Conservation (phyloP, 306 rosid species). For the barrel medic (Medicago truncatula) region MtrunA17r5.0-ANR NC_053049.1:45367501-45368000, state of each 20-base stretch:
- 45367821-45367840: conserved; percentile 71
- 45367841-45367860: conserved; percentile 77
- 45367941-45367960: conserved; percentile 66
- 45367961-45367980: conserved; percentile 71
- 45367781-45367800: conserved; percentile 48
- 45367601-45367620: conserved; percentile 74
- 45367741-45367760: conserved; percentile 61
- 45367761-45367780: conserved; percentile 66
- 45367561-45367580: conserved; percentile 63
- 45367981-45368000: conserved; percentile 61
- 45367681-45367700: conserved; percentile 63
- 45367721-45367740: conserved; percentile 79
- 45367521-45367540: conserved; percentile 65
- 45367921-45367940: conserved; percentile 73
- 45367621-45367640: conserved; percentile 66
- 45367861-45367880: conserved; percentile 69
- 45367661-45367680: conserved; percentile 63
- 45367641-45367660: conserved; percentile 62
- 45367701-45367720: conserved; percentile 63
- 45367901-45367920: conserved; percentile 63
- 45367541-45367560: conserved; percentile 65
- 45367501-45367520: conserved; percentile 68
- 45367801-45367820: conserved; percentile 64
- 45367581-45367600: conserved; percentile 50
- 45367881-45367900: conserved; percentile 61